Base-by-base conservation (phyloP, 768 basidiomycete genomes). In the Gloeophyllum trabeum region DNA sequence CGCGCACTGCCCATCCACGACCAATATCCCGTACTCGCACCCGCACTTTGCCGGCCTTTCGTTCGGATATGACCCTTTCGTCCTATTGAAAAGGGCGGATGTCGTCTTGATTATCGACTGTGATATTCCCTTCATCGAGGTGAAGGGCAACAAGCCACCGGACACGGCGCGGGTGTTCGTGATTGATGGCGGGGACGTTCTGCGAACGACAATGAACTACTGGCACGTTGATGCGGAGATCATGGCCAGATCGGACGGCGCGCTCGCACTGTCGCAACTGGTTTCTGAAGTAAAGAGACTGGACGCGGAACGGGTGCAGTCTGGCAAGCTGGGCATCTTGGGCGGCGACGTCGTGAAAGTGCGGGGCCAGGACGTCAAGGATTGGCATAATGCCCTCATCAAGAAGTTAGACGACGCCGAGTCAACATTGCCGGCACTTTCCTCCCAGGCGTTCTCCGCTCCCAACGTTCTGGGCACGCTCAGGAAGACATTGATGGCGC, bases 111-210 rank as follows among this genome's bases (percentile, higher is more conserved):
- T 82, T 13, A 45, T 86, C 16, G 81, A 85, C 43, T 66, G 64
- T 5, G 79, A 80, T 45, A 59, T 81, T 0, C 77, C 81, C 0
- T 85, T 81, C 77, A 73, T 80, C 21, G 68, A 74, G 1, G n/a
- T n/a, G n/a, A n/a, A n/a, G n/a, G n/a, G n/a, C n/a, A n/a, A n/a
- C n/a, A n/a, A n/a, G n/a, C n/a, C n/a, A n/a, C n/a, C n/a, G 53
- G 35, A 63, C 69, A 41, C 66, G 69, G 24, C 60, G 53, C 42
- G 55, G 22, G 65, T 83, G 1, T 81, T 80, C 48, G 59, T 81
- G 14, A 51, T 84, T 13, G 80, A 81, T 50, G 61, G 68, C 16
- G 78, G 68, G 0, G 79, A 85, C 45, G 79, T 79, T 1, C 62
- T 86, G 5, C 76, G 71, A 56, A 62, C 69, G 32, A 46, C 47